Base-by-base conservation (phyloP, 2,329 filamentous ascomycete genomes). In the Neonectria punicea region DNA sequence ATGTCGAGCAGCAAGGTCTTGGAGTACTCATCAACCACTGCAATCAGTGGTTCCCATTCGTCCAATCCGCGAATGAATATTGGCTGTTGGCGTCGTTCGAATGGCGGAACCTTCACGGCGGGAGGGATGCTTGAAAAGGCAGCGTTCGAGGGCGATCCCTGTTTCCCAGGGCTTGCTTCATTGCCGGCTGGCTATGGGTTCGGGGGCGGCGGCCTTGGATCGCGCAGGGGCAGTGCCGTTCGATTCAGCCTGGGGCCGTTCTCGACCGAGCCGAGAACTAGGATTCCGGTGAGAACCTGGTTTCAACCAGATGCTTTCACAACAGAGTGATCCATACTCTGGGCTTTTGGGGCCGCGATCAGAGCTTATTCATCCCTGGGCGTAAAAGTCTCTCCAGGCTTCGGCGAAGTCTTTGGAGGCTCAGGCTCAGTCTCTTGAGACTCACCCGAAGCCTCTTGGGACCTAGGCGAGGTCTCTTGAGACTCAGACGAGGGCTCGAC, bases 41-140 rank as follows among this genome's bases (percentile, higher is more conserved):
- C 61, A 14, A 50, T 22, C 14, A 55, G 43, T 1, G 41, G 39
- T n/a, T 63, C 55, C 61, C 61, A 63, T 7, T 54, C 55, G 5
- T 41, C 50, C 32, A 39, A 47, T 10, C 56, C 50, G 18, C 22
- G 43, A 25, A 63, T 59, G 34, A 49, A 59, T 13, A 63, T 28
- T 5, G 47, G 30, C 25, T 47, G 49, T 32, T 32, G 58, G 10
- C n/a, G n/a, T 51, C 10, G 49, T 51, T 20, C 49, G 49, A 11
- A 11, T 20, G 5, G 28, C n/a, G 3, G 9, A 20, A n/a, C 4
- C 2, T 34, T 34, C n/a, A n/a, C n/a, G 18, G 30, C 14, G 16
- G 30, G 10, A 14, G 6, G 18, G 9, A 18, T 14, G 10, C n/a
- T 34, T 11, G 30, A 32, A n/a, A 28, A 14, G n/a, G 30, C 13